Conservation (phyloP, 345 rosid genomes). For the Ceriops decandra region DNA sequence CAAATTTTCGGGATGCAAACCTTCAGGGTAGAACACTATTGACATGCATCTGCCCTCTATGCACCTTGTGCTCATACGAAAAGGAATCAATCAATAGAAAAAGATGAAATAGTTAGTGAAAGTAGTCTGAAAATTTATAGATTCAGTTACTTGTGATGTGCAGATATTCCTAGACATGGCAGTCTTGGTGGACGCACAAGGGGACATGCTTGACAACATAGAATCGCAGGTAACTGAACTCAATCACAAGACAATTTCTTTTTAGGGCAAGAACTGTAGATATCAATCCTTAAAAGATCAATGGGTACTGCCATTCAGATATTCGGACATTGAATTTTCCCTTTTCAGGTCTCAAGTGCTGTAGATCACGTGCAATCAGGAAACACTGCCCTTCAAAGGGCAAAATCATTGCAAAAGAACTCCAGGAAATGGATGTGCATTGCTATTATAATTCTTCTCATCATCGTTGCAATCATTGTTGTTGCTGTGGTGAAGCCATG, state of each 20-base stretch:
- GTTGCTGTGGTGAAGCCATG: constrained; percentile 75
- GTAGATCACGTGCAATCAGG: constrained; percentile 94
- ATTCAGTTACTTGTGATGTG: constrained; percentile 11
- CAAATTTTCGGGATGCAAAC: neutral
- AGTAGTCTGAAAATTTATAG: neutral
- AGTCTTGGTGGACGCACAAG: constrained; percentile 88
- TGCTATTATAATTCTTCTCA: constrained; percentile 78
- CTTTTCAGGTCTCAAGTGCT: constrained; percentile 67
- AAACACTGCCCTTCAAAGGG: constrained; percentile 63
- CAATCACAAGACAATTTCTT: neutral
- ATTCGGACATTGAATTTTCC: neutral
- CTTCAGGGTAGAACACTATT: neutral
- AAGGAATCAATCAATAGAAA: too few species aligned
- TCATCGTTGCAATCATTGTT: constrained; percentile 61
- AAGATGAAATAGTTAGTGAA: neutral
- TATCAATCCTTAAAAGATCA: neutral
- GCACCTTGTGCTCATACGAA: too few species aligned
- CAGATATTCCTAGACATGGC: constrained; percentile 97
- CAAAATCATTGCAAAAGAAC: constrained; percentile 64
- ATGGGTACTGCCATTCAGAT: neutral
- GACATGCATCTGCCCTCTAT: neutral
- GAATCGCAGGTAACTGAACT: constrained; percentile 64
- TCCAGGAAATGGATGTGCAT: constrained; percentile 94
- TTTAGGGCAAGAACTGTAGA: neutral
- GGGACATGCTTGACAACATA: constrained; percentile 88